These are phyloP conservation scores for Balamuthia mandrillaris DNA, from an alignment of 208 protist genomes.

Conservation along the genomic window DNA sequence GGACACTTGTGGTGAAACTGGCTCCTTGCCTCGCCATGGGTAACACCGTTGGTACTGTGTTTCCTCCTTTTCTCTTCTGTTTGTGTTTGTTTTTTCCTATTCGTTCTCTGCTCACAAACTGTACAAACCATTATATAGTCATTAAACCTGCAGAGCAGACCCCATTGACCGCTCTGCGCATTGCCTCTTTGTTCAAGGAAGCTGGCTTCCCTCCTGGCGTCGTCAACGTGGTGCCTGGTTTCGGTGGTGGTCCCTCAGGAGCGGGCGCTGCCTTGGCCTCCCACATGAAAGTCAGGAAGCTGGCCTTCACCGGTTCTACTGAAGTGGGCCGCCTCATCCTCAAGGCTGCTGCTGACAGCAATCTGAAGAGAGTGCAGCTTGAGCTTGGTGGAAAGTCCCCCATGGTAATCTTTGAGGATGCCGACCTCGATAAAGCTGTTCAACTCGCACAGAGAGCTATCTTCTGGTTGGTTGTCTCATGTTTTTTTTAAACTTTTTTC, in stretches of 20 bases:
- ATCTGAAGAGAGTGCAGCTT: constrained; percentile 67
- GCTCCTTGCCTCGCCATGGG: neutral
- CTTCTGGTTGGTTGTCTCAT: neutral
- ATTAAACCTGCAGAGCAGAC: constrained; percentile 85
- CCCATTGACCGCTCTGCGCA: constrained; percentile 75
- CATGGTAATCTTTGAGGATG: constrained; percentile 80
- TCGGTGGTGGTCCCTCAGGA: constrained; percentile 74
- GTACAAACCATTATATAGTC: constrained; percentile 46
- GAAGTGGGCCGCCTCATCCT: constrained; percentile 70
- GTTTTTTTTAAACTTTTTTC: neutral
- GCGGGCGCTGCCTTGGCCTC: constrained; percentile 64
- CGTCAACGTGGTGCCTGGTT: constrained; percentile 83
- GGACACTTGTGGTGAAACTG: no score
- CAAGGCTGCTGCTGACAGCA: constrained; percentile 24
- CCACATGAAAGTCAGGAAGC: constrained; percentile 75
- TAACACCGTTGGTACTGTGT: neutral
- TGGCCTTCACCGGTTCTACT: constrained; percentile 84
- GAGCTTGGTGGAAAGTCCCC: constrained; percentile 86
- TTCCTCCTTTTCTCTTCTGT: no score
- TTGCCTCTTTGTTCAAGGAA: constrained; percentile 76
- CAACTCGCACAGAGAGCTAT: neutral
- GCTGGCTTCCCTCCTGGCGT: constrained; percentile 83
- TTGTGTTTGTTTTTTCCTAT: no score
- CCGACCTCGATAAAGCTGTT: constrained; percentile 74
- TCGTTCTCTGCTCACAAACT: neutral